Base-by-base conservation (phyloP, 179 eudicot species). In the Camellia oleifera region DNA sequence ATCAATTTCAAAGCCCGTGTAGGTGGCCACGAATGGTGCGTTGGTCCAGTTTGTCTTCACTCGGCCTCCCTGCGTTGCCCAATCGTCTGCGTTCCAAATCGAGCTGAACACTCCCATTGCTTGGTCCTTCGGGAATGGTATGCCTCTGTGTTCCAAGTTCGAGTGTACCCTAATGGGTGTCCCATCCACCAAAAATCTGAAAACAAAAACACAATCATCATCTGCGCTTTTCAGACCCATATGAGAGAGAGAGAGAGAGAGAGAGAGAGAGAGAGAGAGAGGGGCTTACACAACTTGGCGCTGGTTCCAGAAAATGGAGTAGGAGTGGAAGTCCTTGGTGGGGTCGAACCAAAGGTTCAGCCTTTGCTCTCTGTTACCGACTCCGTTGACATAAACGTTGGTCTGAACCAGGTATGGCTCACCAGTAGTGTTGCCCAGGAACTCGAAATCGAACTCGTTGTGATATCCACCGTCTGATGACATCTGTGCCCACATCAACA, bases 21-120 rank as follows among this genome's bases (percentile, higher is more conserved):
- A 94, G 42, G 93, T 85, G 44, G 97, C 94, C 0, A 92, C 71
- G 74, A 94, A 94, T 0, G 98, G 98, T 1, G 97, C 95, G 56
- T 94, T 97, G 57, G 90, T 74, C 98, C 98, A 94, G 50, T 94
- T 86, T 0, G 97, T 94, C 85, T 94, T 94, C 14, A 94, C 90
- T 3, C 89, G 74, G 0, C 98, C 98, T 1, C 98, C 98, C 77
- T 94, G 98, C 0, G 98, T 94, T 42, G 98, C 98, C 98, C 98
- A 94, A 77, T 94, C 98, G 72, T 94, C 98, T 0, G 98, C 97
- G 74, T 94, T 92, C 98, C 98, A 94, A 23, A 94, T 94, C 2
- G 97, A 93, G 75, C 97, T 93, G 85, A 90, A 94, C n/a, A 94
- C 94, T 2, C 97, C 97, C 97, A 94, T 94, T 10, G 96, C 76